phyloP scores from a whole-genome alignment of 768 basidiomycete species.

The Suillus brevipes region DNA sequence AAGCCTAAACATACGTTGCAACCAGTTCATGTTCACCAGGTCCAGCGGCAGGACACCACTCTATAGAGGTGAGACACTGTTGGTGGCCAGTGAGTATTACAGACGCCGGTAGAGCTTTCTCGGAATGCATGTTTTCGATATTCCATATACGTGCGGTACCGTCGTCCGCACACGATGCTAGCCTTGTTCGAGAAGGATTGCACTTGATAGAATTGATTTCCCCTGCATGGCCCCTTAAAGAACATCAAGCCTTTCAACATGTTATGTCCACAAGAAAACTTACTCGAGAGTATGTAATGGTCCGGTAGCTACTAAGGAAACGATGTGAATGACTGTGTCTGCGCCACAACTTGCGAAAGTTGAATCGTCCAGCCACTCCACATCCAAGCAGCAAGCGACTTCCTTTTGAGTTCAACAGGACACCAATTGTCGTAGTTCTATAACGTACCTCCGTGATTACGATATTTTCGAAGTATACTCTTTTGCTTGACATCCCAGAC shows the following conservation, averaged over 20 bases:
- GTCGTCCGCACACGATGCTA: slow-evolving; percentile 86
- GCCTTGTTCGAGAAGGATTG: slow-evolving; percentile 60
- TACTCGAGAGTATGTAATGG: slow-evolving; percentile 67
- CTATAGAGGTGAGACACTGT: slow-evolving; percentile 62
- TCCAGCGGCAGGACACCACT: slow-evolving; percentile 64
- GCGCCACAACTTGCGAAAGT: slow-evolving; percentile 76
- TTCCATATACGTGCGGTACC: slow-evolving; percentile 77
- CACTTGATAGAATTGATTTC: slow-evolving; percentile 80
- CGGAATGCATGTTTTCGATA: slow-evolving; percentile 45
- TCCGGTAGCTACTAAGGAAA: slow-evolving; percentile 50
- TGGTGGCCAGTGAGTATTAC: slow-evolving; percentile 62
- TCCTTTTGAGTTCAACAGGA: slow-evolving; percentile 14
- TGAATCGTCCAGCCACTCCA: slow-evolving; percentile 74
- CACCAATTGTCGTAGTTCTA: neutral
- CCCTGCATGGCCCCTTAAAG: slow-evolving; percentile 62
- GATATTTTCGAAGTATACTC: slow-evolving; percentile 61
- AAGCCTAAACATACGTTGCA: slow-evolving; percentile 57
- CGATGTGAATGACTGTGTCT: slow-evolving; percentile 62
- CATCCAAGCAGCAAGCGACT: slow-evolving; percentile 76
- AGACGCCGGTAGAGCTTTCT: slow-evolving; percentile 20
- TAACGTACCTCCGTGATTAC: slow-evolving; percentile 59
- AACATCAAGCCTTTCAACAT: slow-evolving; percentile 8
- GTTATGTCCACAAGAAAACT: slow-evolving; percentile 26
- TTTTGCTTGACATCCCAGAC: slow-evolving; percentile 75
- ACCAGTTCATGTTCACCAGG: slow-evolving; percentile 57